Evolutionary conservation across 495 filamentous ascomycete species (phyloP), one percentile per base, ranked within the genome.

Genomic region (Penicillium paxilli): DNA sequence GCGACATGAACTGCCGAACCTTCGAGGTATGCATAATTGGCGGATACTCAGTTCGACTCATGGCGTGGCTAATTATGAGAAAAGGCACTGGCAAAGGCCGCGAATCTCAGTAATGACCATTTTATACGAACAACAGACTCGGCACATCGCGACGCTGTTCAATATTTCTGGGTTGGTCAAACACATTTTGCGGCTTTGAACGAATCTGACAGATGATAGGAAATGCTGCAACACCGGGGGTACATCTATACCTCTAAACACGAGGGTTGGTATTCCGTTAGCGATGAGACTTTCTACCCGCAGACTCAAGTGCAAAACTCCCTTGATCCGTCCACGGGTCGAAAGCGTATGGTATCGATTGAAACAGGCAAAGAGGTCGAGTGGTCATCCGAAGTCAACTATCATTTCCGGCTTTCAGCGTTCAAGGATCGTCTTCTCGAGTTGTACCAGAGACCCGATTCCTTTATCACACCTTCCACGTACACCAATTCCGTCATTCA

Each of bases 231-330:
- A 58, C 85, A 91, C 44, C 76, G 82, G 42, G 92, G 87, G 6
- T 84, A 87, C 58, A 91, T 98, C 49, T 98, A 98, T 71, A 80
- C 83, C 33, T 79, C 81, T 7, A 92, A 90, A 62, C 95, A 98
- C 64, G 84, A 89, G 60, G 94, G 94, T 7, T 98, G 94, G 94
- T 98, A 98, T 66, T 94, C 87, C 46, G 89, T 98, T 45, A 88
- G 89, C 69, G 94, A 98, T 66, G 94, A 98, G 76, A 92, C 93
- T 10, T 98, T 93, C 68, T 97, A 96, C 65, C 91, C 94, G 5
- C 80, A 86, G 45, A 80, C 83, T 0, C 77, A 81, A 55, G 82
- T 98, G 23, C 85, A 89, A 58, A 82, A 86, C 55, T 81, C 84
- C 49, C 65, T 91, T 21, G 91, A 94, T 62, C 87, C 90, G 16